Evolutionary conservation across 768 basidiomycete species (phyloP).

Genomic region (Boletus patriciae): DNA sequence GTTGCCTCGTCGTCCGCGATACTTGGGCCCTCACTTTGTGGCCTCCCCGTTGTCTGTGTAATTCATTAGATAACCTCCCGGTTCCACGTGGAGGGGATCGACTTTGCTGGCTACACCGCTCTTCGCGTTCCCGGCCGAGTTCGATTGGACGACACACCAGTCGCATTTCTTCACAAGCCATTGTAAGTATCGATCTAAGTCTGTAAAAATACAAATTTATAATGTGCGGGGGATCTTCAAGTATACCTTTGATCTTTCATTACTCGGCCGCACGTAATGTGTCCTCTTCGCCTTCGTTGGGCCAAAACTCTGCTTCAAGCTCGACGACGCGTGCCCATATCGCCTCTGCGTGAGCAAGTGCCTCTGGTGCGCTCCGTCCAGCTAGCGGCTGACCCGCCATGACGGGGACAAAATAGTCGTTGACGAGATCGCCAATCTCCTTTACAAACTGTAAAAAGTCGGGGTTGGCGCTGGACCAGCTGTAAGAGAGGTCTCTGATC

Average conservation of each 20-base stretch:
- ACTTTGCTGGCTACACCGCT: too few relatives aligned
- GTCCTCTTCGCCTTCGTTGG: constrained; percentile 40
- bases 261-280: not conserved
- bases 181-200: not conserved
- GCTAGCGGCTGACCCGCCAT: constrained; percentile 33
- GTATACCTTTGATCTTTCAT: not conserved
- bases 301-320: constrained; percentile 64
- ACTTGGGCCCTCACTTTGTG: too few relatives aligned
- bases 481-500: constrained; percentile 51
- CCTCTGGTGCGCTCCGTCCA: constrained; percentile 7
- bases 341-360: constrained; percentile 41
- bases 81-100: too few relatives aligned
- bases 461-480: constrained; percentile 52
- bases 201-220: not conserved
- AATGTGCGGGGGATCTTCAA: not conserved
- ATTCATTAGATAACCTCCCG: too few relatives aligned
- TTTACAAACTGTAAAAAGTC: constrained; percentile 58
- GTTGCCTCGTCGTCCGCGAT: too few relatives aligned
- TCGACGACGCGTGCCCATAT: constrained; percentile 61
- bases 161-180: not conserved
- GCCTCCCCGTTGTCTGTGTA: too few relatives aligned
- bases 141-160: too few relatives aligned
- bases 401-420: constrained; percentile 37
- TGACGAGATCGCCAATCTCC: constrained; percentile 47
- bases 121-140: too few relatives aligned